These are phyloP conservation scores for Acanthamoeba polyphaga DNA, from an alignment of 208 protist genomes.

Conservation along the genomic window DNA sequence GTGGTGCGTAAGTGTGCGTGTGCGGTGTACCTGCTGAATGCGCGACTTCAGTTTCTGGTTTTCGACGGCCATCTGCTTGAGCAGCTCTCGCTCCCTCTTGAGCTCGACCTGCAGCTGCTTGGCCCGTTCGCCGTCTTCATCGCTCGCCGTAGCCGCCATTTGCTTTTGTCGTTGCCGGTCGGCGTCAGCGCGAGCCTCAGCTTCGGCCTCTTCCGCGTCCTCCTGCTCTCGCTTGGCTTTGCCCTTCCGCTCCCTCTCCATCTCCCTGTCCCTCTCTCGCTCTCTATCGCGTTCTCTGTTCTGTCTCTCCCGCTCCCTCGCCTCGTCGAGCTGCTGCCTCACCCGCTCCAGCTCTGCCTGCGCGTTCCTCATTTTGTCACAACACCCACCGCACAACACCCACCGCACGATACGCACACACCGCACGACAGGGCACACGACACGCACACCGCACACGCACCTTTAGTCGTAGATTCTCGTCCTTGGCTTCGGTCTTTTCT, in stretches of 20 bases:
- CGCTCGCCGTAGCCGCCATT: not conserved
- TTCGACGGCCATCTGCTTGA: not conserved
- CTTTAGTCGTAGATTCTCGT: constrained; percentile 25
- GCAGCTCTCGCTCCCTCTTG: constrained; percentile 44
- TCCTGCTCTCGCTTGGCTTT: not conserved
- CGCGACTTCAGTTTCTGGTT: constrained; percentile 15
- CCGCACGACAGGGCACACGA: too few species aligned
- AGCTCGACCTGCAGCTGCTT: not conserved
- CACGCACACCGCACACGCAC: not conserved
- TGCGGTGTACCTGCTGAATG: not conserved
- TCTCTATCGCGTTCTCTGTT: not conserved
- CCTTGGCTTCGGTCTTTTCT: not conserved
- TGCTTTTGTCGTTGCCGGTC: not conserved
- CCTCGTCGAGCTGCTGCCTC: constrained; percentile 11
- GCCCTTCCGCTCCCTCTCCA: not conserved
- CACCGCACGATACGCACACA: too few species aligned
- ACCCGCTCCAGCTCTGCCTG: not conserved
- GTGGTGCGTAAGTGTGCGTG: not conserved
- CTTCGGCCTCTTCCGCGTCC: not conserved
- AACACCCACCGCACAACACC: too few species aligned
- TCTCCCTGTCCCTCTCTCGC: not conserved
- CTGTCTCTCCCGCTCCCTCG: not conserved
- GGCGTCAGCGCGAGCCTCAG: not conserved
- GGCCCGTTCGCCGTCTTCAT: not conserved
- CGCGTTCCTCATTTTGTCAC: not conserved